These are phyloP conservation scores for Xylaria scruposa DNA, from an alignment of 495 filamentous ascomycete species.

Conservation along the genomic window DNA sequence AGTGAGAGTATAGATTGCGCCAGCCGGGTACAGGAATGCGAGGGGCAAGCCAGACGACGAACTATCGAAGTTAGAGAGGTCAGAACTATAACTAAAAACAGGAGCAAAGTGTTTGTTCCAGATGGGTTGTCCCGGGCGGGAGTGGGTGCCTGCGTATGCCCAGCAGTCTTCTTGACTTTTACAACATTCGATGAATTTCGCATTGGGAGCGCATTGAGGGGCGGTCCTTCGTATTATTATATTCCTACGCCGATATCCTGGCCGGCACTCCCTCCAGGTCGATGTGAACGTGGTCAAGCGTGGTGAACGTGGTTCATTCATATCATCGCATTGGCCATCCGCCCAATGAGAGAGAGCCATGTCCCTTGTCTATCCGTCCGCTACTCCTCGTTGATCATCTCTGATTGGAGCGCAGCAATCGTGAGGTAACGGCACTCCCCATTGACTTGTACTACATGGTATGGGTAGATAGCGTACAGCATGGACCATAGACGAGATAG, in stretches of 20 bases:
- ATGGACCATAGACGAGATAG: background rate
- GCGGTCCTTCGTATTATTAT: constrained; percentile 14
- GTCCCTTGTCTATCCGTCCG: background rate
- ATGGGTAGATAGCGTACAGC: background rate
- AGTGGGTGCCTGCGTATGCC: too few species aligned
- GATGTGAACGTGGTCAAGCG: constrained; percentile 16
- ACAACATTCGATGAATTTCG: constrained; percentile 2
- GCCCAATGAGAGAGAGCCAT: constrained; percentile 15
- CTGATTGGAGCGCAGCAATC: constrained; percentile 25
- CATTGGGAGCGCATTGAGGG: background rate
- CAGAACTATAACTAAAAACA: background rate
- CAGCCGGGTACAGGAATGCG: constrained; percentile 24
- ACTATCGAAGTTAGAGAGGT: background rate
- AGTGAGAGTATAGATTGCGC: constrained; percentile 11
- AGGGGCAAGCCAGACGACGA: background rate
- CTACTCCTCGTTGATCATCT: background rate
- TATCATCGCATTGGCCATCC: background rate
- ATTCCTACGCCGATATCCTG: background rate
- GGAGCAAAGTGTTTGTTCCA: background rate
- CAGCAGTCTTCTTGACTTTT: background rate
- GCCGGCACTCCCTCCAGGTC: constrained; percentile 5
- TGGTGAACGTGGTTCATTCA: constrained; percentile 26
- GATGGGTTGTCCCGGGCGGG: background rate
- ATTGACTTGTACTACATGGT: background rate
- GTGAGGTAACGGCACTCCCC: constrained; percentile 5